Conservation (phyloP, 441 rosid genomes). For the Euphorbia schlechtendalii region DNA sequence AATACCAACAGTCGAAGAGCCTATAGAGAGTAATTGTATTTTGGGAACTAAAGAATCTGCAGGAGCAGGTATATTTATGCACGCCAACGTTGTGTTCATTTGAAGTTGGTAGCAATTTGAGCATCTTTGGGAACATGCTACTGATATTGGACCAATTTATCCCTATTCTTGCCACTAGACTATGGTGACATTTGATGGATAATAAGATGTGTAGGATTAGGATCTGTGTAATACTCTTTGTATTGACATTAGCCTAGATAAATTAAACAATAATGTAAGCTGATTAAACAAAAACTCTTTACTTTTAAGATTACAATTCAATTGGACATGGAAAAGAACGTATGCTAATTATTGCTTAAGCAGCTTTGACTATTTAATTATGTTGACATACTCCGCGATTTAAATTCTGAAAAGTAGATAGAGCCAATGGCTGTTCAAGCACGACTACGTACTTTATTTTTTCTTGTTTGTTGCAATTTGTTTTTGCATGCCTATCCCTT, state of each 20-base stretch:
- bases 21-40: conserved; percentile 25
- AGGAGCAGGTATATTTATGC: conserved; percentile 42
- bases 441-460: neutral
- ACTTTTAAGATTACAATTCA: neutral
- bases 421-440: neutral
- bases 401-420: neutral
- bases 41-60: conserved; percentile 39
- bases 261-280: conserved; percentile 1
- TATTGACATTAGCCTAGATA: neutral
- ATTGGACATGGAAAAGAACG: neutral
- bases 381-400: neutral
- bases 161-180: neutral
- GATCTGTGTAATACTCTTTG: neutral
- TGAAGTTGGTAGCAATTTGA: neutral
- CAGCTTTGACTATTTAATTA: neutral
- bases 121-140: neutral
- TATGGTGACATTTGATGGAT: neutral
- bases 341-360: neutral
- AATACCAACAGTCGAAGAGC: conserved; percentile 31
- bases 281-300: neutral
- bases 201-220: neutral
- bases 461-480: neutral
- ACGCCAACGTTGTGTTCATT: neutral
- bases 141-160: neutral
- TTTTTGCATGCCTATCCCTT: neutral